Evolutionary conservation across 177 flowering plant genomes (phyloP), one percentile per base, ranked within the genome.

Genomic region (Vitis hybrid): DNA sequence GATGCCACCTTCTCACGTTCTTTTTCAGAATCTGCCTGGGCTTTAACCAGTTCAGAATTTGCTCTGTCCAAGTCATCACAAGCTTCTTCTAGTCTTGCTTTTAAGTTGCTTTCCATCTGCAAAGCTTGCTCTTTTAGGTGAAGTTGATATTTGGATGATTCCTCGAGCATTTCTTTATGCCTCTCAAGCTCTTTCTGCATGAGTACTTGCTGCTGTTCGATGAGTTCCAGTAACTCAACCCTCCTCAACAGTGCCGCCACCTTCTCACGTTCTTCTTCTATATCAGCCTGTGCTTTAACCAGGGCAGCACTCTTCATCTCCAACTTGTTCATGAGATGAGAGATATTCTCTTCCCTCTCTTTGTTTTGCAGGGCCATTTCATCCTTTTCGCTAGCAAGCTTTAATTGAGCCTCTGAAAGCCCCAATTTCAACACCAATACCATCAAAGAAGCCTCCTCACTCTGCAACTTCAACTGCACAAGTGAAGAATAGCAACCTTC

Each of bases 401-500:
- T 80, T 54, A 57, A 62, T 40, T 68, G 72, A 17, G 79, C 75
- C 70, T 86, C 88, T n/a, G 73, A 64, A 56, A 82, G 64, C 59
- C 77, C 86, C 7, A 74, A 70, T 65, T 72, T 76, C 74, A 85
- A 73, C 59, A 77, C 82, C 57, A 83, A 66, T 51, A 78, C 55
- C 84, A 84, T 81, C 61, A 84, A 40, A 13, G 84, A 81, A 50
- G 64, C 57, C 77, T 88, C 92, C 72, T 87, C 87, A 73, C 81
- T 78, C 61, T 82, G 78, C 79, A 87, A 61, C 73, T 68, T 81
- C 79, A 88, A 61, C 72, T 88, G 77, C 64, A 75, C 49, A 6
- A 69, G 65, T 30, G 57, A 48, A 72, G 82, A 82, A 27, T 66
- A 69, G 59, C 74, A 80, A 57, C 69, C 66, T 69, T 79, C 30